Percentiles rank a stretch among this genome's conserved stretches.
Conservation (phyloP, 495 filamentous ascomycete species). For the Oidiodendron maius region DNA sequence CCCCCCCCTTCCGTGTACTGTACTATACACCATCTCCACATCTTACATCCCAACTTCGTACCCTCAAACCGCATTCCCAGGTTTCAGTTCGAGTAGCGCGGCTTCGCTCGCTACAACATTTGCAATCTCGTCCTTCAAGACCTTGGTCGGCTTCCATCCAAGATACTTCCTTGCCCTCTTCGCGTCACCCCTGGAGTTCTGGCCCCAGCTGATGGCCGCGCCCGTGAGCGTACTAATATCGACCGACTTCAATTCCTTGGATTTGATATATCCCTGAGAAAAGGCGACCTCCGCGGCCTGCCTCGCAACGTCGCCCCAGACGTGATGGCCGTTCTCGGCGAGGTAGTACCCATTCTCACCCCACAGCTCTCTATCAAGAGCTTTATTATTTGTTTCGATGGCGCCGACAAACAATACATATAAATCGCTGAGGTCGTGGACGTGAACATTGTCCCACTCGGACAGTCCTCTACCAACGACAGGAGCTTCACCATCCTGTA, state of each 20-base stretch:
- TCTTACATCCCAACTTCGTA: too few relatives aligned
- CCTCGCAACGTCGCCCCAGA: slow-evolving; percentile 62
- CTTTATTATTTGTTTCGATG: slow-evolving; percentile 47
- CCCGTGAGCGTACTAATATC: slow-evolving; percentile 18
- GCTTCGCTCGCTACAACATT: slow-evolving; percentile 46
- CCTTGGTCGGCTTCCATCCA: slow-evolving; percentile 50
- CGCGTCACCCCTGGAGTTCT: slow-evolving; percentile 53
- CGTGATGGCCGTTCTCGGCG: slow-evolving; percentile 60
- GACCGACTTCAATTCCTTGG: slow-evolving; percentile 39
- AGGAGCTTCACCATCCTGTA: slow-evolving; percentile 59
- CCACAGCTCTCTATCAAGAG: slow-evolving; percentile 55
- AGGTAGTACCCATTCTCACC: slow-evolving; percentile 71
- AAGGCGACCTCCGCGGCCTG: slow-evolving; percentile 55
- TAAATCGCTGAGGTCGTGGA: slow-evolving; percentile 63
- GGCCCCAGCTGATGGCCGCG: slow-evolving; percentile 40
- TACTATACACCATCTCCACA: too few relatives aligned
- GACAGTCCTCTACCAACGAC: slow-evolving; percentile 58
- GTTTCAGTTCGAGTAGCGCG: slow-evolving; percentile 25
- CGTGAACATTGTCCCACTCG: slow-evolving; percentile 69
- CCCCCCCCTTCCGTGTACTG: too few relatives aligned
- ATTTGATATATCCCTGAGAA: slow-evolving; percentile 57
- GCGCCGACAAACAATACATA: slow-evolving; percentile 63
- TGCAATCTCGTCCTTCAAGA: slow-evolving; percentile 45
- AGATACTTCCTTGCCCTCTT: slow-evolving; percentile 52
- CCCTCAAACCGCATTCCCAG: neutral